phyloP scores from a whole-genome alignment of 2,329 filamentous ascomycete genomes.

The Fusarium verrucosum region DNA sequence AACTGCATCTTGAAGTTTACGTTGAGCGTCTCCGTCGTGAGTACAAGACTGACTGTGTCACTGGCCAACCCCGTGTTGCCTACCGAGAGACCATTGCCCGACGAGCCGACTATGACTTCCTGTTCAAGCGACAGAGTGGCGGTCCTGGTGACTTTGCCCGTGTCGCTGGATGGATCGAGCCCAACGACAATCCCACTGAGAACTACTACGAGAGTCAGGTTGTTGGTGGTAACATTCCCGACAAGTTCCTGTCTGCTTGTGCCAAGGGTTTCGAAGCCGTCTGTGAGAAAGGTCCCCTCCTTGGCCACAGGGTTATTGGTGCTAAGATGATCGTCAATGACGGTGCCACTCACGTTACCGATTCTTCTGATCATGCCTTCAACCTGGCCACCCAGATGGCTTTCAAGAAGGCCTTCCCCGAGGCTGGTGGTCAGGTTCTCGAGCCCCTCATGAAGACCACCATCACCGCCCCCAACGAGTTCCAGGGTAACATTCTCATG shows the following conservation, averaged over 20 bases:
- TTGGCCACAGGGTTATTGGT: constrained; percentile 93
- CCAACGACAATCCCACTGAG: constrained; percentile 74
- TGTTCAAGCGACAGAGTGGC: constrained; percentile 94
- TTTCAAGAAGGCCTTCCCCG: constrained; percentile 91
- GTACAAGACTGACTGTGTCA: constrained; percentile 94
- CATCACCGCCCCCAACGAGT: constrained; percentile 94
- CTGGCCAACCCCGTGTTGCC: constrained; percentile 95
- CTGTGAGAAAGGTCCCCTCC: constrained; percentile 86
- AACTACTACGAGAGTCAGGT: constrained; percentile 91
- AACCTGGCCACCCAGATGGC: constrained; percentile 94
- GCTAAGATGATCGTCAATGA: constrained; percentile 93
- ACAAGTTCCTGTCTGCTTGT: constrained; percentile 95
- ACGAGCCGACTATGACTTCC: constrained; percentile 86
- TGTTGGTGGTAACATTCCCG: constrained; percentile 87
- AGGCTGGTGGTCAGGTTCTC: constrained; percentile 82
- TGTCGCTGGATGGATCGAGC: constrained; percentile 91
- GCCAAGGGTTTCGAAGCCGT: constrained; percentile 90
- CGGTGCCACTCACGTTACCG: constrained; percentile 95
- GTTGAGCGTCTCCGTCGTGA: constrained; percentile 96
- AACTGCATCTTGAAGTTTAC: constrained; percentile 96
- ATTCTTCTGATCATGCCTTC: constrained; percentile 97
- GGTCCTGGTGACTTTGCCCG: constrained; percentile 95
- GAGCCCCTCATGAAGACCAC: constrained; percentile 99
- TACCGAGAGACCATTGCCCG: constrained; percentile 93
- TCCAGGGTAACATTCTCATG: constrained; percentile 95